These are phyloP conservation scores for Raphanus sativus DNA, from an alignment of 345 rosid species.

Conservation along the genomic window DNA sequence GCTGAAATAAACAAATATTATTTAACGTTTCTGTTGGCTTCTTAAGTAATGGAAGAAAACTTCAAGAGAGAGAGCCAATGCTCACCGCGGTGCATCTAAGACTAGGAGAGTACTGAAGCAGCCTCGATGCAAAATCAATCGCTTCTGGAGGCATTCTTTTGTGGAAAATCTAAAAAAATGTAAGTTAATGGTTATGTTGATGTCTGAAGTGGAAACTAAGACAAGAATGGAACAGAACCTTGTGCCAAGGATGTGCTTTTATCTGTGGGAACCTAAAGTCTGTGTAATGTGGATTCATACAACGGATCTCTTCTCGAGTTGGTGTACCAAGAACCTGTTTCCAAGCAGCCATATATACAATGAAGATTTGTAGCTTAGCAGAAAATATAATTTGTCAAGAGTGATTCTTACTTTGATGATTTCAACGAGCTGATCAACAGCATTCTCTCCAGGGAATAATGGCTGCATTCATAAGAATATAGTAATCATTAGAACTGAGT, in stretches of 20 bases:
- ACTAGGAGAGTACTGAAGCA: slow-evolving; percentile 87
- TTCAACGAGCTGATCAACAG: slow-evolving; percentile 93
- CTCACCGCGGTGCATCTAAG: slow-evolving; percentile 80
- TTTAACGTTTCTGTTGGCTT: slow-evolving; percentile 1
- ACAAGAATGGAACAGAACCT: slow-evolving; percentile 46
- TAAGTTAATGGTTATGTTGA: too few species aligned
- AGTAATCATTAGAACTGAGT: too few species aligned
- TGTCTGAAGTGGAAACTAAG: too few species aligned
- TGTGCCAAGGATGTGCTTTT: slow-evolving; percentile 92
- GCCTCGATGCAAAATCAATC: slow-evolving; percentile 76
- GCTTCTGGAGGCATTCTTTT: slow-evolving; percentile 89
- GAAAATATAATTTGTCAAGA: not conserved
- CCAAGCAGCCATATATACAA: slow-evolving; percentile 11
- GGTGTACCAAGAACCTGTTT: slow-evolving; percentile 90
- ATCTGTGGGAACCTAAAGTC: slow-evolving; percentile 84
- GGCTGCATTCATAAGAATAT: slow-evolving; percentile 47
- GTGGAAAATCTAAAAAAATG: slow-evolving; percentile 45
- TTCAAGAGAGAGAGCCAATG: slow-evolving; percentile 17
- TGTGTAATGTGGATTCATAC: slow-evolving; percentile 91
- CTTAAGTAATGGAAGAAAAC: not conserved
- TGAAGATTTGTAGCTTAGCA: slow-evolving; percentile 3
- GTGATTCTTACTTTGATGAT: slow-evolving; percentile 67
- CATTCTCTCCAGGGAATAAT: slow-evolving; percentile 88
- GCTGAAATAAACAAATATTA: slow-evolving; percentile 37
- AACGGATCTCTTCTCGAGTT: slow-evolving; percentile 89